Evolutionary conservation across 2,329 filamentous ascomycete species (phyloP).

Genomic region (Cytospora paraplurivora): DNA sequence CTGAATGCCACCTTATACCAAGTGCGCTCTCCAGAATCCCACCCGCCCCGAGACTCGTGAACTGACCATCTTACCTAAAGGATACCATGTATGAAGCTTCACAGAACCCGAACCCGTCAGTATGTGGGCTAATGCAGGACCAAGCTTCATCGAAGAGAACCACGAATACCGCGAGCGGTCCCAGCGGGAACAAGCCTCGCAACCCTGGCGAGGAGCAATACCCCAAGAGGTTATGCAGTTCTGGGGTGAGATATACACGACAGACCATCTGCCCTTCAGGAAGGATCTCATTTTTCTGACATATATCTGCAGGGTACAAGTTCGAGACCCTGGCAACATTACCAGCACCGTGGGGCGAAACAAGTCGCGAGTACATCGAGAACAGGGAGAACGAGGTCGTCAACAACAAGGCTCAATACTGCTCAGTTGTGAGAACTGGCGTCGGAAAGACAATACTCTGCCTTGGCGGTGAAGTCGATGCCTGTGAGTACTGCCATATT

Average conservation of each 20-base stretch:
- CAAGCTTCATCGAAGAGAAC: constrained; percentile 91
- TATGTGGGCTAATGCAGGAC: constrained; percentile 25
- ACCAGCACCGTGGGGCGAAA: constrained; percentile 72
- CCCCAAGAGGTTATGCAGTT: constrained; percentile 85
- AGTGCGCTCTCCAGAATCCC: constrained; percentile 51
- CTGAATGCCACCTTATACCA: constrained; percentile 95
- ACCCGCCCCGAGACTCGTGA: constrained; percentile 31
- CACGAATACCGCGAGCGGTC: constrained; percentile 70
- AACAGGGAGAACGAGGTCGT: constrained; percentile 69
- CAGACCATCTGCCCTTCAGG: background rate
- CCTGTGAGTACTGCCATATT: constrained; percentile 55
- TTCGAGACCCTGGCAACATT: constrained; percentile 87
- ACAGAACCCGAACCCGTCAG: too few relatives aligned
- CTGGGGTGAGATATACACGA: constrained; percentile 66
- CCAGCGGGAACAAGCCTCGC: constrained; percentile 59
- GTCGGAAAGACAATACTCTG: constrained; percentile 76
- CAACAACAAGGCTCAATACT: constrained; percentile 92
- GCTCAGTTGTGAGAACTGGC: constrained; percentile 86
- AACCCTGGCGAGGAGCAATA: constrained; percentile 41
- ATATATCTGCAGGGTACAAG: constrained; percentile 74
- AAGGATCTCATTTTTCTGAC: too few relatives aligned
- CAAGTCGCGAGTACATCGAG: constrained; percentile 77
- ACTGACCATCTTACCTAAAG: constrained; percentile 39
- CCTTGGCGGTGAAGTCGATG: constrained; percentile 92
- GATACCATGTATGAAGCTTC: constrained; percentile 54